phyloP scores from a whole-genome alignment of 1,284 basidiomycete species.

The Cryptococcus jaspeensis region DNA sequence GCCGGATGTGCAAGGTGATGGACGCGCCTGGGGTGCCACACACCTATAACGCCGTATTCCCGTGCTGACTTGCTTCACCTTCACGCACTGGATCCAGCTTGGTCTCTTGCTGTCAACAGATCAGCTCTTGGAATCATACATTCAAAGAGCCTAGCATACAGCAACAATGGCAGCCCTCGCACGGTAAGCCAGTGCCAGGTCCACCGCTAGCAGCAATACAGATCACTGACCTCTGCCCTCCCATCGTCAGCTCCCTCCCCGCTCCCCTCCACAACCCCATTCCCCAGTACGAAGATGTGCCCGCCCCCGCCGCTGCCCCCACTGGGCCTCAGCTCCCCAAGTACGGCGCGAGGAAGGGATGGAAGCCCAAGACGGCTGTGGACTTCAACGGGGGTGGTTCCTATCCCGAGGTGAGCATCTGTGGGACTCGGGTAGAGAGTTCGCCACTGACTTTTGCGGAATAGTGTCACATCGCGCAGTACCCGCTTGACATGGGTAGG shows the following conservation, averaged over 20 bases:
- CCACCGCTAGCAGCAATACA: too few relatives aligned
- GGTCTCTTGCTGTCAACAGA: too few relatives aligned
- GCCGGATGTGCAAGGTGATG: too few relatives aligned
- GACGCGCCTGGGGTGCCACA: too few relatives aligned
- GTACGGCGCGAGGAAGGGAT: constrained; percentile 80
- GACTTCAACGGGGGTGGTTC: constrained; percentile 94
- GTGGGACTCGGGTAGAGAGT: not conserved
- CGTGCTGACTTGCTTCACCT: too few relatives aligned
- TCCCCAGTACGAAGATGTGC: constrained; percentile 33
- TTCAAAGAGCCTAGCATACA: too few relatives aligned
- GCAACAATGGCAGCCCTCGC: too few relatives aligned
- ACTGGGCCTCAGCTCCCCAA: constrained; percentile 30
- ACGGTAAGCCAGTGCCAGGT: too few relatives aligned
- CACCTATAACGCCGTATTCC: too few relatives aligned
- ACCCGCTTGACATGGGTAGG: constrained; percentile 90
- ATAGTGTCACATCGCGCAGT: constrained; percentile 89
- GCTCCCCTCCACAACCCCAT: constrained; percentile 37
- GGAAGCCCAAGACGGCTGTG: constrained; percentile 77
- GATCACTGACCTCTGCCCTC: too few relatives aligned
- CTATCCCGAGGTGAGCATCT: constrained; percentile 69
- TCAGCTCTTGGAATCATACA: too few relatives aligned
- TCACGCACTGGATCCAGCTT: too few relatives aligned
- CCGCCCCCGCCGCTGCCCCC: constrained; percentile 16
- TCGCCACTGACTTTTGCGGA: constrained; percentile 3
- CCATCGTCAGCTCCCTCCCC: constrained; percentile 36